Evolutionary conservation across 192 early-diverging fungal genomes (phyloP).

Genomic region (Chytriomyces hyalinus): DNA sequence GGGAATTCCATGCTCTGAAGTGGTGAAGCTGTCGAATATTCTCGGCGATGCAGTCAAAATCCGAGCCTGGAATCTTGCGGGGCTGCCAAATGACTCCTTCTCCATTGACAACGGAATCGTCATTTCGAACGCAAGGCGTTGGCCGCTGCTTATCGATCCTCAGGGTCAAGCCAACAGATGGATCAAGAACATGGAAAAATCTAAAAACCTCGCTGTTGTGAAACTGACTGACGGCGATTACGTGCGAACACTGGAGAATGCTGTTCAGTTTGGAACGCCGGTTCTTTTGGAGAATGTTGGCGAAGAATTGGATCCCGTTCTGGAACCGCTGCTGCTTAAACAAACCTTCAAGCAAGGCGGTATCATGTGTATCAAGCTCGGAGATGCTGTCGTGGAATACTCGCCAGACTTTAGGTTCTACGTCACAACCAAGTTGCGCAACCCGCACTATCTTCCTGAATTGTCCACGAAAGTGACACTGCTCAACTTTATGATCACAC

Average conservation of each 20-base stretch:
- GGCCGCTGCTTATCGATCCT: conserved; percentile 69
- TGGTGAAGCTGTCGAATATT: conserved; percentile 54
- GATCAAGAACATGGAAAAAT: conserved; percentile 69
- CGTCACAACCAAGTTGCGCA: conserved; percentile 65
- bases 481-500: conserved; percentile 70
- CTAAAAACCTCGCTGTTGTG: conserved; percentile 57
- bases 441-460: conserved; percentile 67
- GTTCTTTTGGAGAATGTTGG: conserved; percentile 64
- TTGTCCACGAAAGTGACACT: conserved; percentile 66
- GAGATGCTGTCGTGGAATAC: conserved; percentile 64
- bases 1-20: conserved; percentile 62
- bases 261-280: conserved; percentile 68
- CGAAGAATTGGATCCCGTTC: conserved; percentile 64
- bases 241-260: conserved; percentile 62
- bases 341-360: conserved; percentile 70
- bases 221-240: conserved; percentile 66
- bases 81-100: conserved; percentile 65
- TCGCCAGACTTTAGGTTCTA: conserved; percentile 68
- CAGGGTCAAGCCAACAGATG: conserved; percentile 67
- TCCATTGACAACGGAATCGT: conserved; percentile 68
- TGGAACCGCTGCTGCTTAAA: conserved; percentile 64
- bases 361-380: conserved; percentile 63
- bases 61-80: conserved; percentile 60
- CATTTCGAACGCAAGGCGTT: conserved; percentile 61
- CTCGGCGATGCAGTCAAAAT: conserved; percentile 63